Base-by-base conservation (phyloP, 192 early-diverging fungal species). In the Entophlyctis helioformis region DNA sequence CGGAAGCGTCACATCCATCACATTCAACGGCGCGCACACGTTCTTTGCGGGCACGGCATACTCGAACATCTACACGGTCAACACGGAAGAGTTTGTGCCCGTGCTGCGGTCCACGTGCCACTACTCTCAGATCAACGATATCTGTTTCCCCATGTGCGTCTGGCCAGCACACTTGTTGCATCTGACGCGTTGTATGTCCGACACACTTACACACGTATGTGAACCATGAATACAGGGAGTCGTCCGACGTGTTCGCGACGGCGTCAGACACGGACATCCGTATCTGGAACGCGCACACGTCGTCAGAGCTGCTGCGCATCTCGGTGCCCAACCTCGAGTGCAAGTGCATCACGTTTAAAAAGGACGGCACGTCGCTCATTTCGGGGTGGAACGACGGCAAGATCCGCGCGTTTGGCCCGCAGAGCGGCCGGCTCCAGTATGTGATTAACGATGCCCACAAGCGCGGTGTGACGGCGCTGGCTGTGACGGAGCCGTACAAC, bases 351-450 rank as follows among this genome's bases (percentile, higher is more conserved):
- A 53, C 54, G 0, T 76, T 76, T 54, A 74, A 76, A 39, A 74
- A 74, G 38, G 74, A 76, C 47, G 74, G 74, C 0, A 44, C 60
- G 12, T 55, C 50, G 16, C 43, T 72, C 12, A 56, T 73, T 25
- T 4, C 47, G 45, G 74, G 74, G 3, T 76, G 74, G 74, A 74
- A 63, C 42, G 74, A 76, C 48, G 74, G 74, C 15, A 76, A 76
- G 42, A 76, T 76, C 49, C 53, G 74, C 13, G 74, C 74, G 9
- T 76, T 76, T 57, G 74, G 74, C 7, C 74, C 74, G 10, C 74
- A 76, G 42, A 63, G 50, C 36, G 74, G 74, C 4, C 67, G 74
- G 13, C 44, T 76, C 26, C 74, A 76, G 52, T 76, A 66, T 39
- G 71, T 65, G 50, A 73, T 76, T 41, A 52, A 64, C 28, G 74